Base-by-base conservation (phyloP, 352 stramenopile species). In the Phytophthora cryptogea region DNA sequence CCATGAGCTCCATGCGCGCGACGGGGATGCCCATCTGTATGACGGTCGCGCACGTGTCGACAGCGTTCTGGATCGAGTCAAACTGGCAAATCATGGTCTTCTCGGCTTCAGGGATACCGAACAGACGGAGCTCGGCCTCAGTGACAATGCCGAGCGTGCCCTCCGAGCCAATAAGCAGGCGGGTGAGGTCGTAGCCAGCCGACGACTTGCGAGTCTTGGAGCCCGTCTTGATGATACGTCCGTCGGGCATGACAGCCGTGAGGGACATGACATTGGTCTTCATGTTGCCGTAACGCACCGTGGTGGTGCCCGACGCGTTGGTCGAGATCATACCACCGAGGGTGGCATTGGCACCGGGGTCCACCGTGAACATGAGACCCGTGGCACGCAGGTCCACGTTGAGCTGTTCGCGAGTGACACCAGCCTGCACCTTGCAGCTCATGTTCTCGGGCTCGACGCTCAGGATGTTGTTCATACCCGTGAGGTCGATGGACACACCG, bases 121-220 rank as follows among this genome's bases (percentile, higher is more conserved):
- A 96, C 20, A 99, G 70, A 55, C 93, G 94, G 14, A 99, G 71
- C 43, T 97, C 95, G 13, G 94, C 82, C 70, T 98, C 89, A 3
- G 96, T 99, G 37, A 99, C 83, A 42, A 99, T 80, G 0, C 82
- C 96, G 6, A 99, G 78, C 28, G 95, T 99, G 23, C 96, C 96
- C 70, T 99, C 97, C 14, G 88, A 97, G 5, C 96, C 96, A 53
- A 97, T 96, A 13, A 99, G 73, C n/a, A 99, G 70, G 7, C 84
- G 80, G 0, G 94, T 96, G 42, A 99, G 82, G 66, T 99, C 96
- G 73, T 99, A 99, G 3, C 97, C 97, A n/a, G 97, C 96, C 20
- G 93, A 97, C 13, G 88, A 97, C 78, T 99, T 99, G 52, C 96
- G 82, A 9, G 96, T 91, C 31, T 92, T 92, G 42, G 85, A 93